Percentiles rank a stretch among this genome's conserved stretches.
These are phyloP conservation scores for Candida lessepsii DNA, from an alignment of 805 yeast species.

Conservation along the genomic window DNA sequence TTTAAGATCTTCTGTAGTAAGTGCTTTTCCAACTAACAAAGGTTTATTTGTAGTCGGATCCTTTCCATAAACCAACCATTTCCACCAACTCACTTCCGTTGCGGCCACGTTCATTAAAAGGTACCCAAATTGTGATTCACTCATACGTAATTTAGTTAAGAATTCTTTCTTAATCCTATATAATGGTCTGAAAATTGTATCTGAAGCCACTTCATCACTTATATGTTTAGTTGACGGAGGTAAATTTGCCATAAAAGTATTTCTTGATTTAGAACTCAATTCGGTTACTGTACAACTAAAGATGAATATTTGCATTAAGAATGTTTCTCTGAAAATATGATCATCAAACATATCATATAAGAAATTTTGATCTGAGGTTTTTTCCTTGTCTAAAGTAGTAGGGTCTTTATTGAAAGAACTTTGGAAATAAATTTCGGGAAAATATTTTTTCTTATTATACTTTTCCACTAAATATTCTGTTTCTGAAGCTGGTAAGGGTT, in stretches of 20 bases:
- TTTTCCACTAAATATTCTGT: slow-evolving; percentile 18
- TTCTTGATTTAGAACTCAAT: slow-evolving; percentile 22
- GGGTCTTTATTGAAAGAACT: slow-evolving; percentile 26
- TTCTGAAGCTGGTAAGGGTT: slow-evolving; percentile 18
- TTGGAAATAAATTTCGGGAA: slow-evolving; percentile 38
- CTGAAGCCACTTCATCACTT: slow-evolving; percentile 26
- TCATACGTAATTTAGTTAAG: slow-evolving; percentile 18
- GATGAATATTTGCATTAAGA: slow-evolving; percentile 31
- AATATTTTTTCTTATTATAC: slow-evolving; percentile 22
- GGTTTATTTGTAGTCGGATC: slow-evolving; percentile 28
- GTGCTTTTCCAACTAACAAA: slow-evolving; percentile 22
- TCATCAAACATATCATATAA: slow-evolving; percentile 25
- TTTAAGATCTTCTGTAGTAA: slow-evolving; percentile 23
- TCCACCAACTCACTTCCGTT: slow-evolving; percentile 39
- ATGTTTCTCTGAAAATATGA: slow-evolving; percentile 25
- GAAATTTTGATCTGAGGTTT: slow-evolving; percentile 24
- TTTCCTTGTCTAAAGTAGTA: slow-evolving; percentile 16
- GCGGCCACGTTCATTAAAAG: slow-evolving; percentile 25
- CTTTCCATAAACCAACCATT: slow-evolving; percentile 39
- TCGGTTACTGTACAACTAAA: slow-evolving; percentile 31
- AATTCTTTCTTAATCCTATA: slow-evolving; percentile 28
- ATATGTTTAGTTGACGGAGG: slow-evolving; percentile 35
- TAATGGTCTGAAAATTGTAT: slow-evolving; percentile 13
- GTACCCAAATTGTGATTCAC: slow-evolving; percentile 27
- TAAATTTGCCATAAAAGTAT: slow-evolving; percentile 20